Base-by-base conservation (phyloP, 2,329 filamentous ascomycete genomes). In the Cadophora malorum region DNA sequence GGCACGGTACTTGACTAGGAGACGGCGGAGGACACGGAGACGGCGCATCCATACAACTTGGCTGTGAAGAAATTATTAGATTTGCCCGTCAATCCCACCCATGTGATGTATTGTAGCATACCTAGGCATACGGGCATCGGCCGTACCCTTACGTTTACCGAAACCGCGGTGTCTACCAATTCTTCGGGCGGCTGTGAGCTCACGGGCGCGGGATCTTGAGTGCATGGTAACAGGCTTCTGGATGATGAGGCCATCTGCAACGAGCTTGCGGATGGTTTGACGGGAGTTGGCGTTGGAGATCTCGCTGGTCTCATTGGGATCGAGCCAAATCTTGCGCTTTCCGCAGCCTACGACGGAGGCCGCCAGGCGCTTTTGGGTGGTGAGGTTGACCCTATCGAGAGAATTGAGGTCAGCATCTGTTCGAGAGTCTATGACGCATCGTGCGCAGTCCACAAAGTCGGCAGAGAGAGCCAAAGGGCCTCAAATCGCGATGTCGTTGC, bases 71-170 rank as follows among this genome's bases (percentile, higher is more conserved):
- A 52, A 64, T 71, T 75, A 71, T 74, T 75, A 70, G 63, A 77
- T 72, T 69, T 67, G 41, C 58, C 72, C 75, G 78, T 74, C 72
- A 53, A 53, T 63, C 60, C 60, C 59, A 50, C 33, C 49, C 59
- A 21, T 14, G 53, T 31, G 8, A 9, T 12, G n/a, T 59, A 53
- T 59, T 60, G 70, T 74, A 81, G 79, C 91, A 82, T 92, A 96
- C 92, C 90, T 91, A 81, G 95, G 95, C 96, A 99, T 99, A 91
- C 96, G 93, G 82, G 96, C 95, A 83, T 99, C 95, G 83, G 93
- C 93, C 81, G 96, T 98, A 97, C 96, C 96, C 95, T 99, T 99
- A 86, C 96, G 93, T 94, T 99, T 99, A 93, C 96, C 96, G 88
- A 97, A 97, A 83, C 96, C 96, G 85, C 96, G 92, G 90, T 99